Evolutionary conservation across 2,329 filamentous ascomycete genomes (phyloP), one percentile per base, ranked within the genome.

Genomic region (Gnomoniopsis smithogilvyi): DNA sequence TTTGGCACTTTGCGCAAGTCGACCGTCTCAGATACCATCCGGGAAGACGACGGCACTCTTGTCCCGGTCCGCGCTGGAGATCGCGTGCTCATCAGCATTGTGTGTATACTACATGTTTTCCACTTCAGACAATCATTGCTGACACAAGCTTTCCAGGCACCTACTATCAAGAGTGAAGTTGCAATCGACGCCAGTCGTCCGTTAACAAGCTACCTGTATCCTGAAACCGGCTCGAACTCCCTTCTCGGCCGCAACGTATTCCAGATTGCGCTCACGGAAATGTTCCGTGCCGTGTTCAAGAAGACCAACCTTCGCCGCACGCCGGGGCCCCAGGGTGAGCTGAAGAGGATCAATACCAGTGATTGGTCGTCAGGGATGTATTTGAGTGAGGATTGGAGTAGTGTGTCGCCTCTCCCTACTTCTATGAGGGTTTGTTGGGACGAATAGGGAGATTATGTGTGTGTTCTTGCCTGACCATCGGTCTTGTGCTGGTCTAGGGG

Each of bases 241-340:
- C 86, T 83, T 61, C 76, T 91, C 0, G 88, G 87, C 1, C 78
- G 78, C 26, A 81, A 86, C 17, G 79, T 83, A 14, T 84, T 80
- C 67, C 78, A 85, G 62, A 77, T 85, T 2, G 87, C 85, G 0
- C 73, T 92, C 59, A 83, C 84, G 0, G 83, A 87, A 63, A 87
- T 91, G 78, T 82, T 92, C 70, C 83, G 88, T 51, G 81, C 82
- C 1, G 73, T 91, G 2, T 89, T 88, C 66, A 75, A 79, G 60
- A 76, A 85, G 64, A 78, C 82, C 64, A 85, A 85, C 56, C 69
- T 92, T 12, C 76, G 85, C 6, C 78, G 85, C 33, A 85, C 83
- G 0, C 75, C 82, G 0, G 89, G 89, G 0, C 73, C 81, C 0
- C 85, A 89, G 72, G 89, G 89, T 0, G 74, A 85, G 67, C 70